Evolutionary conservation across 495 filamentous ascomycete species (phyloP).

Genomic region (Copromyces sp.): DNA sequence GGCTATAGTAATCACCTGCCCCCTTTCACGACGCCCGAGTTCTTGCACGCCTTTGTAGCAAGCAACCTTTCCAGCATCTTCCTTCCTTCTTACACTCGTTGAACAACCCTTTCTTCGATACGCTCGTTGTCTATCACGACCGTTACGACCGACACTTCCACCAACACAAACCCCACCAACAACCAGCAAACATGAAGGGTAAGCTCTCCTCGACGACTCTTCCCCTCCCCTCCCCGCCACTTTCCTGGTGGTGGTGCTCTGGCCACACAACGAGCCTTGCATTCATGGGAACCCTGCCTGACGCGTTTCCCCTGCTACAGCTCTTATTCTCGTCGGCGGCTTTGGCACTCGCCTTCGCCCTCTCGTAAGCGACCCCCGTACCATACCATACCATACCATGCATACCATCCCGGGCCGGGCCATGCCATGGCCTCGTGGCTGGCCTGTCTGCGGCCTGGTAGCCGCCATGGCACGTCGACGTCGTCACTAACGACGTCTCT

Average conservation of each 20-base stretch:
- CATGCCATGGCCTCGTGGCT: not conserved
- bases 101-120: conserved; percentile 6
- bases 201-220: conserved; percentile 12
- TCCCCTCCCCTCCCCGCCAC: not conserved
- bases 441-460: not conserved
- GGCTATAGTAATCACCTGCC: not conserved
- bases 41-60: not conserved
- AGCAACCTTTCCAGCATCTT: conserved; percentile 4
- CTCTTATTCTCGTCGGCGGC: conserved; percentile 98
- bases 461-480: conserved; percentile 1
- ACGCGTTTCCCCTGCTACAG: conserved; percentile 31
- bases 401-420: conserved; percentile 1
- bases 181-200: conserved; percentile 42
- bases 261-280: not conserved
- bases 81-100: conserved; percentile 28
- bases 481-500: conserved; percentile 16
- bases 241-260: not conserved
- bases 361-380: conserved; percentile 55
- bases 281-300: not conserved
- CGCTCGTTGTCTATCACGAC: conserved; percentile 6
- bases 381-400: conserved; percentile 1
- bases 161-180: conserved; percentile 10
- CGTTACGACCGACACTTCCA: not conserved
- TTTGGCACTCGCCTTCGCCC: conserved; percentile 97
- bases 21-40: not conserved